phyloP scores from a whole-genome alignment of 75 land plant species.

The Cryptomeria japonica region DNA sequence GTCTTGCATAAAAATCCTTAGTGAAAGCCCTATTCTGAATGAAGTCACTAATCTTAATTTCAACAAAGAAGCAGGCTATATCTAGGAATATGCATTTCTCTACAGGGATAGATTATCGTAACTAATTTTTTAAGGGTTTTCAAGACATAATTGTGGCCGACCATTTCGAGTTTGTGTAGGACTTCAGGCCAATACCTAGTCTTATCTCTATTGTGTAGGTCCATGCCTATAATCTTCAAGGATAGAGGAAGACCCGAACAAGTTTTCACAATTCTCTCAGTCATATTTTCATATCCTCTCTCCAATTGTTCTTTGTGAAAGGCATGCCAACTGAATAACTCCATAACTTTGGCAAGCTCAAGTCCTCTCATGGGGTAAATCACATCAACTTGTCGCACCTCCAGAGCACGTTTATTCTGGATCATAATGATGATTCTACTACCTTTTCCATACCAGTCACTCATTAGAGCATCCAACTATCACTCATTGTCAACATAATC shows the following conservation, averaged over 20 bases:
- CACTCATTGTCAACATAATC: conserved; percentile 12
- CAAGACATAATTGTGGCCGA: neutral
- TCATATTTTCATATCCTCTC: no score
- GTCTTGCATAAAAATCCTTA: no score
- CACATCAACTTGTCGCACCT: neutral
- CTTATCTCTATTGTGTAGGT: neutral
- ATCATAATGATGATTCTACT: neutral
- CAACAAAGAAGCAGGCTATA: no score
- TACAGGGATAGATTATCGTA: neutral
- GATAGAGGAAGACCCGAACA: neutral
- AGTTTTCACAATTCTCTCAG: no score
- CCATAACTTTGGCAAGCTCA: neutral
- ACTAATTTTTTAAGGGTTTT: neutral
- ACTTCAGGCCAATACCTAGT: neutral
- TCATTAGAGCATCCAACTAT: conserved; percentile 14
- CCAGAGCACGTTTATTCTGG: neutral
- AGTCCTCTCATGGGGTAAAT: neutral
- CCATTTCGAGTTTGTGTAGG: no score
- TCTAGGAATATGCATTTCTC: neutral
- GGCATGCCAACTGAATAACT: neutral
- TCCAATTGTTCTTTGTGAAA: no score
- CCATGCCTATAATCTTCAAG: neutral
- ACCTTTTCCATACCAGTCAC: conserved; percentile 11
- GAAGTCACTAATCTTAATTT: neutral
- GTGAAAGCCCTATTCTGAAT: neutral